Evolutionary conservation across 1,139 yeast species (phyloP), one percentile per base, ranked within the genome.

Genomic region (Suhomyces chickasaworum): DNA sequence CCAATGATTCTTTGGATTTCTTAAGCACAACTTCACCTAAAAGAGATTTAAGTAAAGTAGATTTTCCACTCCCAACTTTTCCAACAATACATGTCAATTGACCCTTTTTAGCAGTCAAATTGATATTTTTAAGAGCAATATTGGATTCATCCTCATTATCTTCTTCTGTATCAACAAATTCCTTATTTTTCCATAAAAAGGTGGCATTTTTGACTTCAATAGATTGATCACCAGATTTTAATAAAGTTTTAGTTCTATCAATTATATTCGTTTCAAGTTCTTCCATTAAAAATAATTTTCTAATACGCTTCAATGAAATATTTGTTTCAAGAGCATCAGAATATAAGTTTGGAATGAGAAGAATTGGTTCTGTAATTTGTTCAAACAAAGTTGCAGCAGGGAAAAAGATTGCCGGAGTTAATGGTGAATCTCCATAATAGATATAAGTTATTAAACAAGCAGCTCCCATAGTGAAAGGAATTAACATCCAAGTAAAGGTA

Each of bases 321-420:
- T 60, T 62, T 2, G 64, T 59, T 52, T 71, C 72, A 18, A 66
- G 63, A n/a, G 64, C 49, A 43, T 58, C 54, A 4, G 68, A 56
- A 45, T 70, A 58, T 10, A 64, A 58, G 31, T 59, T 49, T 3
- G 78, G 77, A 43, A 73, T 59, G 45, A 61, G 51, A 44, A 67
- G 55, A 45, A 73, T 63, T 8, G 76, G 75, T 25, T 63, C 69
- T 4, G 72, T 59, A 42, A 73, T 59, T 44, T 68, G 55, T 25
- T 63, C 68, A 51, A 73, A 71, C 36, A 73, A 58, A 1, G 74
- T 59, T 52, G 71, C 61, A 0, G 75, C 70, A 7, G 78, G 77
- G 56, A 73, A 72, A 10, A 70, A 59, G 36, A 69, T 63, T 9
- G 67, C 65, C 2, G 78, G 76, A 3, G 71, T 63, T 45, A 73